A percentile compares a stretch with the other conserved stretches of the same genome.
These are phyloP conservation scores for Coniochaeta hoffmannii DNA, from an alignment of 2,329 filamentous ascomycete species.

Conservation along the genomic window DNA sequence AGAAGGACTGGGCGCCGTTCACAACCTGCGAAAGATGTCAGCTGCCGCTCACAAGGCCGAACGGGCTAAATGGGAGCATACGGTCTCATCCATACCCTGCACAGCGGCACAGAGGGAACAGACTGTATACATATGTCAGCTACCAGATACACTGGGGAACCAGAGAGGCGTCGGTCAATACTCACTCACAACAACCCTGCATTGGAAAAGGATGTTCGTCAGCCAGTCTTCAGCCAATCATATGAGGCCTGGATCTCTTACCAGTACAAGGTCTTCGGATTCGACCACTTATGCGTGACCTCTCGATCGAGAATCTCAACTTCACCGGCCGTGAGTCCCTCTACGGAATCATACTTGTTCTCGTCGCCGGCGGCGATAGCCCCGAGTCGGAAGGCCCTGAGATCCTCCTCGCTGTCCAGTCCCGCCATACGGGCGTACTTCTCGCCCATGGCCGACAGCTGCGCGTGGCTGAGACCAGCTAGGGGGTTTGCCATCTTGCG, in stretches of 20 bases:
- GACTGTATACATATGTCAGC: constrained; percentile 21
- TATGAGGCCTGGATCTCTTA: no score
- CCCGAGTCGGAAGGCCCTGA: constrained; percentile 51
- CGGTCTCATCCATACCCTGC: constrained; percentile 59
- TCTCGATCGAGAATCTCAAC: constrained; percentile 50
- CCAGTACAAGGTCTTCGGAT: constrained; percentile 58
- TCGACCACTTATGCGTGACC: constrained; percentile 59
- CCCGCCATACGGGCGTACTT: constrained; percentile 49
- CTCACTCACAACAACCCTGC: constrained; percentile 46
- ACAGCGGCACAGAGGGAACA: constrained; percentile 64
- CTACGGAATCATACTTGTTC: constrained; percentile 39
- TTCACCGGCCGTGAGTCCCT: constrained; percentile 51
- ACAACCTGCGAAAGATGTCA: constrained; percentile 37
- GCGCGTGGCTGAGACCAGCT: constrained; percentile 29
- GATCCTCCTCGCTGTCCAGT: constrained; percentile 45
- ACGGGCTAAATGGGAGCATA: no score
- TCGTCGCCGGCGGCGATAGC: constrained; percentile 49
- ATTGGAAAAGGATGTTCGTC: neutral
- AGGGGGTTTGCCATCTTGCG: constrained; percentile 33
- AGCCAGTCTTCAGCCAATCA: no score
- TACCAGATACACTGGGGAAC: neutral
- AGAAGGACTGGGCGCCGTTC: constrained; percentile 62
- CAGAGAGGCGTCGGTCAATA: constrained; percentile 4
- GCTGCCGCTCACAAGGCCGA: no score
- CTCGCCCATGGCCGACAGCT: constrained; percentile 48